phyloP scores from a whole-genome alignment of 208 protist species.

The Leishmania martiniquensis region DNA sequence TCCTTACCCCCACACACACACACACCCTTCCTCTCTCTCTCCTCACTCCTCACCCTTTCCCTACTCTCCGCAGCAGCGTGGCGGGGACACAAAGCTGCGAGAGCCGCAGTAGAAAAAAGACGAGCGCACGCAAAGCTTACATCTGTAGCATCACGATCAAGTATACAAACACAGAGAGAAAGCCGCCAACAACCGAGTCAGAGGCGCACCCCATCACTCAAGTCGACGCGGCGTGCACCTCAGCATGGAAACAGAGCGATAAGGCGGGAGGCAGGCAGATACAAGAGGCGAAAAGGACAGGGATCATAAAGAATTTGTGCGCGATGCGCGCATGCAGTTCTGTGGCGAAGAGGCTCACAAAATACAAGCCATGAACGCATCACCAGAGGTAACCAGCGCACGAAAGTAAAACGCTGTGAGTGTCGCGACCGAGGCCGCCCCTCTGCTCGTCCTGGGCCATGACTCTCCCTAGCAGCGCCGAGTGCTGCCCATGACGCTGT shows the following conservation, averaged over 20 bases:
- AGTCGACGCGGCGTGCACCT: not conserved
- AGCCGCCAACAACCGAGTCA: not conserved
- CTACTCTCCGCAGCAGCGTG: not conserved
- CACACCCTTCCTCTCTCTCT: too few species aligned
- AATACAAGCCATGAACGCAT: not conserved
- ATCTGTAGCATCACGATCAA: not conserved
- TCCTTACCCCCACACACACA: too few species aligned
- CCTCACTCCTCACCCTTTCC: not conserved
- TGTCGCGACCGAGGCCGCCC: not conserved
- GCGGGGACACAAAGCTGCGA: not conserved
- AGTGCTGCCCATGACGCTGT: constrained; percentile 40
- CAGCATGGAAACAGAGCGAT: not conserved
- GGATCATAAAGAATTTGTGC: not conserved
- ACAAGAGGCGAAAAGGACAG: not conserved
- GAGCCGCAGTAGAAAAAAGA: not conserved
- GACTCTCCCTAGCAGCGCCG: not conserved
- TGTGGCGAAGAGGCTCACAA: not conserved
- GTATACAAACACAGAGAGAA: not conserved
- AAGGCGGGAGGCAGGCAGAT: not conserved
- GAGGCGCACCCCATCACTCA: not conserved
- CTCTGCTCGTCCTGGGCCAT: not conserved
- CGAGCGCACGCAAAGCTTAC: not conserved
- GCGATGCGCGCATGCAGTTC: not conserved
- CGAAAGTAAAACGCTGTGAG: not conserved
- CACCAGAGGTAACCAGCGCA: not conserved